phyloP scores from a whole-genome alignment of 2,329 filamentous ascomycete species.

The Lasiodiplodia theobromae region DNA sequence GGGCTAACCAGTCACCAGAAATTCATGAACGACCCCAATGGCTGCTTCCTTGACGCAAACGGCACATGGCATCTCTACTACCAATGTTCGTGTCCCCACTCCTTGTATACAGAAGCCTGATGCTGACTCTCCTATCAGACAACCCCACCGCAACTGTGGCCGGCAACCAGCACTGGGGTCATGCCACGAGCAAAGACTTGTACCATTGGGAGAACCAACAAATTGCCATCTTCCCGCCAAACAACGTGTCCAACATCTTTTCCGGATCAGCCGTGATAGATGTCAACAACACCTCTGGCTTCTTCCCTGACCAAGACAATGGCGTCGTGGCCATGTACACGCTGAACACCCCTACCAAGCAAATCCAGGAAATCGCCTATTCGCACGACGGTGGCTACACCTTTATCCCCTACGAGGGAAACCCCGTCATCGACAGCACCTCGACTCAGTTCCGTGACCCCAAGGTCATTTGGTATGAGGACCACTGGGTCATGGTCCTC shows the following conservation, averaged over 20 bases:
- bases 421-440: conserved; percentile 66
- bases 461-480: conserved; percentile 66
- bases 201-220: conserved; percentile 71
- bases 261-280: conserved; percentile 66
- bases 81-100: conserved; percentile 54
- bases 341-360: conserved; percentile 50
- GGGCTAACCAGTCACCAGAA: background rate
- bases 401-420: conserved; percentile 65
- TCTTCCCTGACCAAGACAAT: conserved; percentile 67
- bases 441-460: conserved; percentile 69
- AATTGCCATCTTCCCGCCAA: conserved; percentile 66
- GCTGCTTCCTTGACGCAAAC: conserved; percentile 65
- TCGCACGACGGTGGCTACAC: conserved; percentile 68
- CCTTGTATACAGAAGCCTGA: conserved; percentile 29
- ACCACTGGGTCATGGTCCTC: conserved; percentile 65
- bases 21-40: conserved; percentile 71
- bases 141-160: conserved; percentile 58
- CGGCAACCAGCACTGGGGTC: conserved; percentile 72
- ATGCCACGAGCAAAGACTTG: conserved; percentile 67
- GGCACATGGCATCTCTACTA: conserved; percentile 71
- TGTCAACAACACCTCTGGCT: conserved; percentile 69
- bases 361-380: conserved; percentile 68
- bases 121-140: conserved; percentile 42
- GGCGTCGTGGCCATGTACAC: conserved; percentile 70
- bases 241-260: conserved; percentile 62